Base-by-base conservation (phyloP, 1,284 basidiomycete species). In the Apiotrichum domesticum region DNA sequence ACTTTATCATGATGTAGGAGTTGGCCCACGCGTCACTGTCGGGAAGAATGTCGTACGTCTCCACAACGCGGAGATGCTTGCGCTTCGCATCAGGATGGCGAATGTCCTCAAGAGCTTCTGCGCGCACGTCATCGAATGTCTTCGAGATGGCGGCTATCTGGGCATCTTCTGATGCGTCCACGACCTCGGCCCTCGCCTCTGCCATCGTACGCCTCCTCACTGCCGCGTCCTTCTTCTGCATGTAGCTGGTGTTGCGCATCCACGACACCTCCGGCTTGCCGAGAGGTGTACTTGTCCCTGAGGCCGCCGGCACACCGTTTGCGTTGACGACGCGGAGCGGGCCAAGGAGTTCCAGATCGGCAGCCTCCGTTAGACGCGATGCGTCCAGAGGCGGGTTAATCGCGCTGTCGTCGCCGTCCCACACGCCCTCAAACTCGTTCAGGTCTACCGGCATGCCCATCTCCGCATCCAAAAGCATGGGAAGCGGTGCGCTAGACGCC, bases 391-490 rank as follows among this genome's bases (percentile, higher is more conserved):
- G 82, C 65, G 92, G 88, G 13, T 90, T 80, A 35, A 79, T 69
- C 8, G 85, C 80, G 54, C 82, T 80, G 72, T 87, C 85, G 66
- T 86, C 82, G 46, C 88, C 87, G 53, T 88, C 86, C 88, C 90
- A 91, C 15, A 90, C 76, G 39, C 84, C 87, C 49, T 88, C 86
- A 81, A 85, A 93, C 58, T 82, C 81, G 29, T 87, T 86, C 49
- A 95, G 76, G 70, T 96, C 89, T 29, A 97, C 77, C 0, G 92
- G 91, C 90, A 97, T 94, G 1, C 93, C 93, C 68, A 87, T 87
- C 72, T 97, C 93, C 1, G 88, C 87, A 67, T 97, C 93, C 1
- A 95, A 86, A 58, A 96, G 86, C 88, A 97, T 91, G 0, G 93
- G 91, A 9, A 95, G 73, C 0, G 87, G 86, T 6, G 85, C 84